Evolutionary conservation across 495 filamentous ascomycete species (phyloP).

Genomic region (Xylaria nigripes): DNA sequence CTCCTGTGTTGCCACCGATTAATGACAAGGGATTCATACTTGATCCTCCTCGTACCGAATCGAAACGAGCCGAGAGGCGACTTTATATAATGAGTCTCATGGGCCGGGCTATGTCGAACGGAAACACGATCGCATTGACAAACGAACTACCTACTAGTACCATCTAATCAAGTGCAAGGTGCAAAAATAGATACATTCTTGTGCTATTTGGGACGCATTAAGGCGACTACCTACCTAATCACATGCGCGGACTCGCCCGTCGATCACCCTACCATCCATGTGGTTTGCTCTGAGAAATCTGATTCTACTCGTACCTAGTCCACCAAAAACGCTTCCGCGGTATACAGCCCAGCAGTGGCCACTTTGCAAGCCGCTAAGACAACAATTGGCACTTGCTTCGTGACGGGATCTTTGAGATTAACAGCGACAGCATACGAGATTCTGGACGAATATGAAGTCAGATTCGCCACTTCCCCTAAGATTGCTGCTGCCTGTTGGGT

Average conservation of each 20-base stretch:
- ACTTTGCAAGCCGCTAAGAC: background rate
- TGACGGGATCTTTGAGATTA: background rate
- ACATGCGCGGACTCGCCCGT: background rate
- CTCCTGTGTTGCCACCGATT: no score
- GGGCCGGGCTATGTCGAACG: no score
- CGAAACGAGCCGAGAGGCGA: no score
- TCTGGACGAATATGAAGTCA: background rate
- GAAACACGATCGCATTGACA: no score
- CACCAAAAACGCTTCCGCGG: constrained; percentile 2
- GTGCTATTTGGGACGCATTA: no score
- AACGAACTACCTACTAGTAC: no score
- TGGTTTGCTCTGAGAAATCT: background rate
- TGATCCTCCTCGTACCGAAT: no score
- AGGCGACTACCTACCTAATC: no score
- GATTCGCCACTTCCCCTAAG: background rate
- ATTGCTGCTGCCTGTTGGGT: background rate
- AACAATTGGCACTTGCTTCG: background rate
- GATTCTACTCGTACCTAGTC: background rate
- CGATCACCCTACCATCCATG: background rate
- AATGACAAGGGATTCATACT: no score
- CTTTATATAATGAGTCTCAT: no score
- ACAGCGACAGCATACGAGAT: constrained; percentile 4
- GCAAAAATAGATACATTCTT: no score
- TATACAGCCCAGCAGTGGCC: background rate
- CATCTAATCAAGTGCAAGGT: no score